phyloP scores from a whole-genome alignment of 176 grass and related monocot genomes.

The Cenchrus fungigraminus region DNA sequence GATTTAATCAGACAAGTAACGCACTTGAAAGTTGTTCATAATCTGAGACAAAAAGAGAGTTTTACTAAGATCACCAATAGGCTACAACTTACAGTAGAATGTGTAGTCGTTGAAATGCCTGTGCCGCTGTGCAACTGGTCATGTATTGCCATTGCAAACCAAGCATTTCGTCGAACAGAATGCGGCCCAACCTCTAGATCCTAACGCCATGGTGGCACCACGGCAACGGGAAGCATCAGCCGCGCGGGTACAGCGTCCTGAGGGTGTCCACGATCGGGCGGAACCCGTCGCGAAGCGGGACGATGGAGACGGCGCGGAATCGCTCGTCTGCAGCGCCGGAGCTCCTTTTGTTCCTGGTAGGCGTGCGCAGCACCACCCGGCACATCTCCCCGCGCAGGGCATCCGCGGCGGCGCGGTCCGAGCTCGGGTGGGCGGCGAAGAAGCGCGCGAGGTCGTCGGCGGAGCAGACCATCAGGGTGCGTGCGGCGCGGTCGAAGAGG shows the following conservation, averaged over 20 bases:
- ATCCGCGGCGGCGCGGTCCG: constrained; percentile 50
- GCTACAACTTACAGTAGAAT: background rate
- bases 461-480: constrained; percentile 60
- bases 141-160: background rate
- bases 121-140: background rate
- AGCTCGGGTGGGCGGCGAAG: constrained; percentile 46
- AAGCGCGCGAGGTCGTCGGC: constrained; percentile 53
- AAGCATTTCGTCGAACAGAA: constrained; percentile 37
- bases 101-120: background rate
- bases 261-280: constrained; percentile 56
- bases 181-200: background rate
- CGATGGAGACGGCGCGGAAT: constrained; percentile 57
- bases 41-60: constrained; percentile 6
- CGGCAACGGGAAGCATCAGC: background rate
- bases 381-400: constrained; percentile 70
- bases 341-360: constrained; percentile 45
- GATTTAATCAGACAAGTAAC: background rate
- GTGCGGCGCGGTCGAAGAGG: constrained; percentile 72
- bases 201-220: constrained; percentile 1
- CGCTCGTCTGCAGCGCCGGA: constrained; percentile 44
- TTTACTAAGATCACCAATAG: constrained; percentile 10
- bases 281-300: constrained; percentile 67
- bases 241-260: constrained; percentile 44
- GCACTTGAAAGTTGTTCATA: background rate
- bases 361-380: constrained; percentile 52